Conservation (phyloP, 169 alveolate genomes). For the Plasmodium gallinaceum region DNA sequence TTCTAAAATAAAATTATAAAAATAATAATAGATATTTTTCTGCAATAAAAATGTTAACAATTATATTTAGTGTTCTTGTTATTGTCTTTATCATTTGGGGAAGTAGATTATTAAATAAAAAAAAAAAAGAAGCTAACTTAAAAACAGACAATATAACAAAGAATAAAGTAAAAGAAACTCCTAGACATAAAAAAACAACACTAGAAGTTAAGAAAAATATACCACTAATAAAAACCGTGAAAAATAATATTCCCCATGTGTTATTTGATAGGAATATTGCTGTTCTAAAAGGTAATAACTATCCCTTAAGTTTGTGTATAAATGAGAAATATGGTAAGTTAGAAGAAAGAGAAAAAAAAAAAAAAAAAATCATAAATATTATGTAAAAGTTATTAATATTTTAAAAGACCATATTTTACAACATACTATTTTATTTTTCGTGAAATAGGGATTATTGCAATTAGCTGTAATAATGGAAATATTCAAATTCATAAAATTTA, state of each 20-base stretch:
- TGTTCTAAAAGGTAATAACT: slow-evolving; percentile 27
- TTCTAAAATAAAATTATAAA: neutral
- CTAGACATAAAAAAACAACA: slow-evolving; percentile 9
- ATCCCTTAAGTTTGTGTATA: slow-evolving; percentile 46
- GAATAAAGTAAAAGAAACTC: slow-evolving; percentile 7
- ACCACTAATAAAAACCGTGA: neutral
- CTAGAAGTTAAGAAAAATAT: neutral
- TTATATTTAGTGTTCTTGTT: neutral
- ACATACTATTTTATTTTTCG: neutral
- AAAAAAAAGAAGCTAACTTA: neutral
- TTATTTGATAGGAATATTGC: slow-evolving; percentile 12
- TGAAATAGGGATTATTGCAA: slow-evolving; percentile 5
- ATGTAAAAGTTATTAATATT: neutral
- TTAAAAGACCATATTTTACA: neutral
- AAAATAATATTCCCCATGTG: slow-evolving; percentile 4
- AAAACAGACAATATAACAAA: neutral
- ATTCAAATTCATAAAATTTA: slow-evolving; percentile 23
- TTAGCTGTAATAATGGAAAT: slow-evolving; percentile 39
- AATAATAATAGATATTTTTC: neutral
- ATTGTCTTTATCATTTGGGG: slow-evolving; percentile 1
- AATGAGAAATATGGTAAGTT: slow-evolving; percentile 40
- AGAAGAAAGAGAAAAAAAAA: neutral
- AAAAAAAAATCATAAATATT: neutral
- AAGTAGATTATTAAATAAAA: slow-evolving; percentile 3
- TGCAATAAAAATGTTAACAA: neutral